A percentile compares a stretch with the other conserved stretches of the same genome.
These are phyloP conservation scores for Helenozyma rhizophorensis DNA, from an alignment of 805 yeast genomes.

Conservation along the genomic window DNA sequence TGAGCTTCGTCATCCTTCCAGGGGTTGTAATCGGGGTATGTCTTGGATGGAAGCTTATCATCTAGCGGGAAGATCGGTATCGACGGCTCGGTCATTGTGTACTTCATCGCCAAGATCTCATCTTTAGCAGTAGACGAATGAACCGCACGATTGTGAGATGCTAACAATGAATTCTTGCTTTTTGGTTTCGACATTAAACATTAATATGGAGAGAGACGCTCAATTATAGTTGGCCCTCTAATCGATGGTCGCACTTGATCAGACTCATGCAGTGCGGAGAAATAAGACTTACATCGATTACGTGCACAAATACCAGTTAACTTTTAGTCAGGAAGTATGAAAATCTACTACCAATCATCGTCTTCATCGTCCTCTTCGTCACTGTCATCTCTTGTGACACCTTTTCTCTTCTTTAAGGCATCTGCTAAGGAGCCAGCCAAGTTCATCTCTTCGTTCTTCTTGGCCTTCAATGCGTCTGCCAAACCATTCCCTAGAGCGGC, in stretches of 20 bases:
- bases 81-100: slow-evolving; percentile 31
- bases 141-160: slow-evolving; percentile 12
- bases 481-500: slow-evolving; percentile 46
- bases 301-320: background rate
- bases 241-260: too few relatives aligned
- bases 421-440: slow-evolving; percentile 87
- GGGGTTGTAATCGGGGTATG: slow-evolving; percentile 68
- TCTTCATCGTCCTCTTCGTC: slow-evolving; percentile 70
- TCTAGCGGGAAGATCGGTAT: slow-evolving; percentile 32
- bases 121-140: slow-evolving; percentile 23
- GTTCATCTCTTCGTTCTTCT: slow-evolving; percentile 53
- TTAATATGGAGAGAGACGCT: too few relatives aligned
- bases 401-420: slow-evolving; percentile 70
- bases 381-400: slow-evolving; percentile 62
- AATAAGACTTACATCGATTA: too few relatives aligned
- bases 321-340: background rate
- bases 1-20: slow-evolving; percentile 42
- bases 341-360: slow-evolving; percentile 14
- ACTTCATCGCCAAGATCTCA: slow-evolving; percentile 33
- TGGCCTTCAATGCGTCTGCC: slow-evolving; percentile 65
- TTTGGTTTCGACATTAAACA: slow-evolving; percentile 11
- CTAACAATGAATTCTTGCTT: slow-evolving; percentile 12
- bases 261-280: too few relatives aligned
- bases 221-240: too few relatives aligned
- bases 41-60: slow-evolving; percentile 14